Evolutionary conservation across 371 early-diverging fungal species (phyloP).

Genomic region (Haplosporangium sp.): DNA sequence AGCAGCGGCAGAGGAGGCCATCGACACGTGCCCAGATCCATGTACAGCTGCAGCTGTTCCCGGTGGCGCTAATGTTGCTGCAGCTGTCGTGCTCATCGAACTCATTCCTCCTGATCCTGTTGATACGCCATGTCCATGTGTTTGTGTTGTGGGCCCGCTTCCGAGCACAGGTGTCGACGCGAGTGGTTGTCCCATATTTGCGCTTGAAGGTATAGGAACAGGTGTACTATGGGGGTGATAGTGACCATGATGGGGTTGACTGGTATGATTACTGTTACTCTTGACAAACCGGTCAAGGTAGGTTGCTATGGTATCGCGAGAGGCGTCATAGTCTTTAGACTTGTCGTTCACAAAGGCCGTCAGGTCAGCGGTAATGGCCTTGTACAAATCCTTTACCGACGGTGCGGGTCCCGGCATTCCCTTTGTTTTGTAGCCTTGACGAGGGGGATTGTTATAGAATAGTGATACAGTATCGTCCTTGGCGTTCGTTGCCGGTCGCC

Average conservation of each 20-base stretch:
- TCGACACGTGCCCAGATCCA: too few relatives aligned
- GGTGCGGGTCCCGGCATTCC: slow-evolving; percentile 43
- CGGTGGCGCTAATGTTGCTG: slow-evolving; percentile 4
- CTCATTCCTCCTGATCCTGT: neutral
- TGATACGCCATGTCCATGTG: slow-evolving; percentile 3
- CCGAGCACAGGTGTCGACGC: slow-evolving; percentile 4
- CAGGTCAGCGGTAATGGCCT: slow-evolving; percentile 40
- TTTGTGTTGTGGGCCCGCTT: neutral
- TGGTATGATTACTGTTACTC: slow-evolving; percentile 6
- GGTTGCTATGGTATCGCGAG: slow-evolving; percentile 32
- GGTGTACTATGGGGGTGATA: slow-evolving; percentile 15
- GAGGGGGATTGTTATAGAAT: neutral
- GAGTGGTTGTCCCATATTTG: slow-evolving; percentile 1
- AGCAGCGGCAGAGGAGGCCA: slow-evolving; percentile 20
- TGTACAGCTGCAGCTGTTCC: neutral
- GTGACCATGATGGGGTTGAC: slow-evolving; percentile 7
- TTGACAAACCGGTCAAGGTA: slow-evolving; percentile 49
- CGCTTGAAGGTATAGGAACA: slow-evolving; percentile 10
- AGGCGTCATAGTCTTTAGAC: slow-evolving; percentile 19
- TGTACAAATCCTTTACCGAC: slow-evolving; percentile 52
- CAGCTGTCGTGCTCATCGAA: neutral
- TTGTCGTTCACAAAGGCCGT: slow-evolving; percentile 18
- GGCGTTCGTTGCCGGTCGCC: too few relatives aligned
- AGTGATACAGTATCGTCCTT: neutral
- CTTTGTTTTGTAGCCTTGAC: neutral